A percentile compares a stretch with the other conserved stretches of the same genome.
These are phyloP conservation scores for Brassica juncea DNA, from an alignment of 345 rosid species.

Conservation along the genomic window DNA sequence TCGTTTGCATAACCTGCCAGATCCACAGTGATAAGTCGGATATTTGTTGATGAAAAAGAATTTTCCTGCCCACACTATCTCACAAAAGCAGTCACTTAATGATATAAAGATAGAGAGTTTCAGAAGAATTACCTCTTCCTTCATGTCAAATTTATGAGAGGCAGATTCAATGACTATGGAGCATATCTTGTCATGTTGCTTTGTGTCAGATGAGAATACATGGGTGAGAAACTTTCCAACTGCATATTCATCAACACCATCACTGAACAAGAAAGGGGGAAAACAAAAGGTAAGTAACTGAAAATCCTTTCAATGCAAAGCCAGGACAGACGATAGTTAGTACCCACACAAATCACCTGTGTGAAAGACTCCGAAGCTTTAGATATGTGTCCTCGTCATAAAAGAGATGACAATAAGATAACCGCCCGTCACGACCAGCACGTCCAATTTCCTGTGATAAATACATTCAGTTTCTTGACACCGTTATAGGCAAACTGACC, in stretches of 20 bases:
- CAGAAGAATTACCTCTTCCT: constrained; percentile 71
- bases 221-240: constrained; percentile 78
- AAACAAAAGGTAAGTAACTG: neutral
- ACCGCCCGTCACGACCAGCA: constrained; percentile 92
- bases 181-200: constrained; percentile 50
- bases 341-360: constrained; percentile 59
- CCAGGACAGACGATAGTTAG: constrained; percentile 1
- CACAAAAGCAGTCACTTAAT: constrained; percentile 13
- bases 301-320: constrained; percentile 14
- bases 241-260: constrained; percentile 91
- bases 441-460: constrained; percentile 81
- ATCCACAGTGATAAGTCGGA: constrained; percentile 21
- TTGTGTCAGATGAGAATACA: constrained; percentile 56
- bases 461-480: constrained; percentile 26
- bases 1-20: constrained; percentile 87
- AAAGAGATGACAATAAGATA: constrained; percentile 85
- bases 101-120: constrained; percentile 1
- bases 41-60: neutral
- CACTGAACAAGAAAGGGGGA: constrained; percentile 51
- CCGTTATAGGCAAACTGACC: constrained; percentile 14
- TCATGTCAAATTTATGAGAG: constrained; percentile 79
- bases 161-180: constrained; percentile 77
- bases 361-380: constrained; percentile 88
- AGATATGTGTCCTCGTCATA: constrained; percentile 69
- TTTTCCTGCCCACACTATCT: constrained; percentile 8